Evolutionary conservation across 164 flowering plant genomes (phyloP), one percentile per base, ranked within the genome.

Genomic region (Vitis riparia): DNA sequence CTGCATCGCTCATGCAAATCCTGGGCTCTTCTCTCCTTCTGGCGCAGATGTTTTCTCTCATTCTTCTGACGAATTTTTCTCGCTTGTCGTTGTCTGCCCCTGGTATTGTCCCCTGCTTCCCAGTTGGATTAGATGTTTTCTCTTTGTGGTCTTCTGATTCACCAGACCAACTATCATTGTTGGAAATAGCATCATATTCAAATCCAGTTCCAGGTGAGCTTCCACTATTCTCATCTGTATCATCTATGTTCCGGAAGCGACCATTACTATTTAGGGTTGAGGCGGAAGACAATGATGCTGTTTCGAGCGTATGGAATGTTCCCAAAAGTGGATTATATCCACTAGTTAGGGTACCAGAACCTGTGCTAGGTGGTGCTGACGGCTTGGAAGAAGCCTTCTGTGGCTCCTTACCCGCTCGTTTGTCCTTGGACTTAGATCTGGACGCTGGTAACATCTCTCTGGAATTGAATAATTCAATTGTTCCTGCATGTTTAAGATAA

Each of bases 131-230:
- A 16, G 82, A 60, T 9, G 76, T 11, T 71, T 91, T 95, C 50
- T 93, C 98, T 82, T 91, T 93, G 16, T 79, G 94, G 68, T 93
- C 99, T 80, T 93, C 99, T 16, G 97, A 90, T 74, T 93, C 99
- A 64, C 89, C 98, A 55, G 99, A 93, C 76, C 98, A 88, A 77
- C 92, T 93, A 62, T 80, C 99, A 73, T 88, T 90, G 67, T 89
- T 95, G 32, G 99, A 95, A 49, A 85, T 77, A 37, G 96, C 78
- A 82, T 95, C 99, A 84, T 82, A 93, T 66, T 92, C 99, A 0
- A 78, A 76, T 23, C 81, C 92, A 48, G 87, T 78, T 52, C 86
- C 88, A 68, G 73, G 77, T 5, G 86, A 80, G 68, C 83, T 83
- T 59, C 92, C 91, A 55, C 82, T 75, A 58, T 79, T 89, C 19